Evolutionary conservation across 148 eudicot genomes (phyloP), one percentile per base, ranked within the genome.

Genomic region (Chenopodium quinoa): DNA sequence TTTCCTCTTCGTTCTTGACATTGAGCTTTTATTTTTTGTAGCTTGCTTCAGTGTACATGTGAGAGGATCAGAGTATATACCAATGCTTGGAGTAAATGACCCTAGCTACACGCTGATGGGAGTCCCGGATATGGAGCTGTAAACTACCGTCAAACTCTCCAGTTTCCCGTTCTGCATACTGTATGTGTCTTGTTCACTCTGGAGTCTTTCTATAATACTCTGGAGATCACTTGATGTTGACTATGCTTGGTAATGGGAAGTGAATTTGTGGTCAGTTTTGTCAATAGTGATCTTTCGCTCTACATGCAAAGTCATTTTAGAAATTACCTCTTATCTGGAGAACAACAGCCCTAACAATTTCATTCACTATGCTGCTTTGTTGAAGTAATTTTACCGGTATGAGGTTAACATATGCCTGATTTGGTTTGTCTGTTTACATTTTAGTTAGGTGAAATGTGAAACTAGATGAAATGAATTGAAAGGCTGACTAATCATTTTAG

Each of bases 31-130:
- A 1, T 40, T 75, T 73, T 60, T 0, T 91, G 89, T 82, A 97
- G 98, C 99, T 86, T 94, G 97, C 88, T 97, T 86, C 73, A 90
- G 97, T 62, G 99, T 94, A 73, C 99, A 91, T 75, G 97, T 97
- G 79, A 91, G 99, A 90, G 98, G 98, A 82, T 97, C 98, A 3
- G 99, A 97, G 80, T 92, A 91, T 80, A 89, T 92, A 70, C 99
- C 98, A 3, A 62, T 89, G 79, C 89, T 94, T 58, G 99, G 98
- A 85, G 86, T 90, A 10, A 89, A 78, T 71, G 95, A 84, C 79
- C 74, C 91, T 56, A 89, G 90, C 87, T 92, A 84, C 79, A 73
- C 92, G 16, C 72, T 90, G 82, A 71, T 96, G 89, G 93, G 93
- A 52, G 85, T 87, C 73, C 64, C 91, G 9, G 95, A 89, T 65